Base-by-base conservation (phyloP, 2,329 filamentous ascomycete genomes). In the Penicillium crustosum region DNA sequence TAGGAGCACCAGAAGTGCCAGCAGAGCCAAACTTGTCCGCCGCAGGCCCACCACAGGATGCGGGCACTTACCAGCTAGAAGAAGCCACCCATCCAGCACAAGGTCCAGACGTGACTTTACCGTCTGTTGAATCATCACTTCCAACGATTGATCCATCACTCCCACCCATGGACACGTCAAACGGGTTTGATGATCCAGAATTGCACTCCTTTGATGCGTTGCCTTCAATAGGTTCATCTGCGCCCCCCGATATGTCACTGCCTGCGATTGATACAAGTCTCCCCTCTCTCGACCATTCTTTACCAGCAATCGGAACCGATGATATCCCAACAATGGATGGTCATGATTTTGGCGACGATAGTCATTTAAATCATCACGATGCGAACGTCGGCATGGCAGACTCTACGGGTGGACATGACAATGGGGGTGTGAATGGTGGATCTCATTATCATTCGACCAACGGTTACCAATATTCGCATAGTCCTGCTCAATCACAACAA, bases 391-490 rank as follows among this genome's bases (percentile, higher is more conserved):
- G 58, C 15, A 48, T 59, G 27, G 45, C 42, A 21, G 59, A 65
- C 35, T 31, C 60, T 25, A 52, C 61, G 36, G 59, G 61, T 25
- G 63, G 65, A 13, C 60, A 66, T 55, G 65, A 67, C 15, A 52
- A 60, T 6, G 61, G 60, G n/a, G 75, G 1, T 25, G 29, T 58
- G 27, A 66, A 74, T 70, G 75, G 65, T 61, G 75, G 70, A 64
- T 77, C 69, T 59, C 71, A 78, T 61, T 79, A 79, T 62, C 77
- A 79, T 17, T 70, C 75, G 19, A 76, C 78, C 50, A 81, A 79
- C 58, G 76, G 78, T 48, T 62, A 67, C 55, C 62, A 65, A 19
- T 66, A 65, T 57, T 55, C 59, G 27, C 65, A 61, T 27, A 65
- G 61, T 47, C 61, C 61, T 35, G 53, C 48, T 23, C 73, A 76